Evolutionary conservation across 495 filamentous ascomycete species (phyloP), one percentile per base, ranked within the genome.

Genomic region (Talaromyces nanjingensis): DNA sequence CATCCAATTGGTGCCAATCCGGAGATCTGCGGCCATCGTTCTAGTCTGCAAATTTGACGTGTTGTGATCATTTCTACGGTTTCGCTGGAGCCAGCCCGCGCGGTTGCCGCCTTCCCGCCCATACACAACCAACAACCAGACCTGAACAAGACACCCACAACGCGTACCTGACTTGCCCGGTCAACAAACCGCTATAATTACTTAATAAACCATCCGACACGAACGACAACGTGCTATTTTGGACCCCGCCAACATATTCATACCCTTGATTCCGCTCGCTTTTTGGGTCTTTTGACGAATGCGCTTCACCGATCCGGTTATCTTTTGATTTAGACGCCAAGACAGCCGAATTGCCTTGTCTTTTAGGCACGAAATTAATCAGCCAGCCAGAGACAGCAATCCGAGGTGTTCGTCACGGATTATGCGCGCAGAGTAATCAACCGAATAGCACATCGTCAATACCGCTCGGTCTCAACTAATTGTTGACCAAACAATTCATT

Each of bases 81-180:
- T 56, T 29, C 6, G 18, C 45, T 49, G 52, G 11, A 55, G 4
- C 31, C 27, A 37, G 18, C n/a, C 49, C 49, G 49, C 49, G 49
- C 49, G 18, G 31, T 31, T 37, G 27, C 27, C 56, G 31, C 27
- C 31, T 59, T 59, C 27, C 56, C 56, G 56, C 56, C 20, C 20
- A 37, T 25, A 20, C 54, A 57, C 25, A 57, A 24, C 16, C 56
- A 59, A 29, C 53, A 52, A n/a, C 16, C 47, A n/a, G 5, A 55
- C 53, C 29, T 16, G 31, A 22, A 22, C 18, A 34, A 11, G 29
- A 11, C 29, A 22, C 2, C 52, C 49, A 39, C 54, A 18, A 49
- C 62, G 33, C 62, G 62, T 59, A 59, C 56, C 49, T 31, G 57
- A 53, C 55, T 53, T 54, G 20, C 61, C 52, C 61, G 4, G n/a